These are phyloP conservation scores for Penicillium expansum DNA, from an alignment of 2,329 filamentous ascomycete genomes.

Conservation along the genomic window DNA sequence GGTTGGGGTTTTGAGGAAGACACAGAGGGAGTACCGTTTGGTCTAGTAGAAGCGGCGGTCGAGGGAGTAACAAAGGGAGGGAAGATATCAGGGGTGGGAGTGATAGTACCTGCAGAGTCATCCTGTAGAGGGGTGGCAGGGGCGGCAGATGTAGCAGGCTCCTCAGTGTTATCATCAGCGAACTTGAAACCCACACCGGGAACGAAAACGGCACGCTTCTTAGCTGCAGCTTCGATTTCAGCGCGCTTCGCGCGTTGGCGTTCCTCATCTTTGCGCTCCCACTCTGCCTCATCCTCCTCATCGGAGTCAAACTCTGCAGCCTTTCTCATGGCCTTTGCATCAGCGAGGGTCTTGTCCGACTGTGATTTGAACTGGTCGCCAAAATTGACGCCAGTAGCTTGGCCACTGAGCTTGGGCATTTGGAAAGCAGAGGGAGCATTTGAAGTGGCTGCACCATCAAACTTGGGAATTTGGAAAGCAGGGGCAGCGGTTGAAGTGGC, in stretches of 20 bases:
- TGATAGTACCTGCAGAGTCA: neutral
- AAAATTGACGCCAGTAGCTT: constrained; percentile 35
- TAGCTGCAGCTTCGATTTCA: constrained; percentile 39
- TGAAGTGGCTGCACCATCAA: neutral
- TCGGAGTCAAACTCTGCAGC: constrained; percentile 53
- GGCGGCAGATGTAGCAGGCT: neutral
- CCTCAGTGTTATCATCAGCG: constrained; percentile 24
- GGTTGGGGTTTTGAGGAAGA: neutral
- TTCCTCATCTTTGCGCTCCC: constrained; percentile 48
- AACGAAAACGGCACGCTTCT: constrained; percentile 32
- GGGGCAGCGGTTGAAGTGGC: neutral
- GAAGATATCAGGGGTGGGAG: neutral
- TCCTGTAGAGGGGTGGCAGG: neutral
- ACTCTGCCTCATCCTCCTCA: constrained; percentile 51
- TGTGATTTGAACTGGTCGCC: constrained; percentile 43
- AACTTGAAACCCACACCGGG: constrained; percentile 36
- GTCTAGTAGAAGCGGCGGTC: neutral
- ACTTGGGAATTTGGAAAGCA: neutral
- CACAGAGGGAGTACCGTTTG: neutral
- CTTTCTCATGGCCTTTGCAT: constrained; percentile 49
- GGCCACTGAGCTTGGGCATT: constrained; percentile 35
- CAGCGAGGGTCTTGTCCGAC: constrained; percentile 42
- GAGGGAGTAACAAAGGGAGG: neutral
- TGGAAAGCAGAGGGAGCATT: neutral
- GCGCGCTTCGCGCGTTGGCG: constrained; percentile 47